Conservation (phyloP, 257 asterid species). For the Jacaranda copaia region DNA sequence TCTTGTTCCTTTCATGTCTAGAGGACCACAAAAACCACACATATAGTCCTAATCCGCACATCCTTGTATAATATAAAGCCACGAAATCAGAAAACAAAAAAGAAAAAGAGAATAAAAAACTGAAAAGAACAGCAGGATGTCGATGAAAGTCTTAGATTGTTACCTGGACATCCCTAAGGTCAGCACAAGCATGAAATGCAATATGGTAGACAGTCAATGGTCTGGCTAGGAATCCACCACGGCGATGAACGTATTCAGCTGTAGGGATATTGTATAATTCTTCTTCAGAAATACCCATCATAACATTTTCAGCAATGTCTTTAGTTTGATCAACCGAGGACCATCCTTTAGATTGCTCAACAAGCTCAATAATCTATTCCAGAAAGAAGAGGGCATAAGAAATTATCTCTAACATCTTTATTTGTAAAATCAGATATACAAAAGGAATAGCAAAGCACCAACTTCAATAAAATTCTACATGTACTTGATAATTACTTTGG, state of each 20-base stretch:
- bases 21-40: background rate
- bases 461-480: slow-evolving; percentile 18
- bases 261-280: slow-evolving; percentile 91
- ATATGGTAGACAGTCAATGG: slow-evolving; percentile 83
- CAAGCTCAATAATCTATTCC: slow-evolving; percentile 89
- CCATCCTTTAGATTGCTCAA: slow-evolving; percentile 99
- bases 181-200: slow-evolving; percentile 88
- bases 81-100: slow-evolving; percentile 2
- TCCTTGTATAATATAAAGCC: slow-evolving; percentile 4
- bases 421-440: slow-evolving; percentile 18
- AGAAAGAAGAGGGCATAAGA: slow-evolving; percentile 37
- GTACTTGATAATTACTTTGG: slow-evolving; percentile 61
- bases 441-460: slow-evolving; percentile 29
- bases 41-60: background rate
- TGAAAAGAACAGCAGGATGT: background rate
- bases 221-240: slow-evolving; percentile 71
- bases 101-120: background rate
- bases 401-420: slow-evolving; percentile 31
- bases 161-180: slow-evolving; percentile 80
- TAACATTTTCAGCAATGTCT: slow-evolving; percentile 73
- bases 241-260: slow-evolving; percentile 78
- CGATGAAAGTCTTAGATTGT: slow-evolving; percentile 18
- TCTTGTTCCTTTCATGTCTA: background rate
- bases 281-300: slow-evolving; percentile 88
- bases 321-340: slow-evolving; percentile 81